Evolutionary conservation across 495 filamentous ascomycete genomes (phyloP).

Genomic region (Aspergillus heteromorphus): DNA sequence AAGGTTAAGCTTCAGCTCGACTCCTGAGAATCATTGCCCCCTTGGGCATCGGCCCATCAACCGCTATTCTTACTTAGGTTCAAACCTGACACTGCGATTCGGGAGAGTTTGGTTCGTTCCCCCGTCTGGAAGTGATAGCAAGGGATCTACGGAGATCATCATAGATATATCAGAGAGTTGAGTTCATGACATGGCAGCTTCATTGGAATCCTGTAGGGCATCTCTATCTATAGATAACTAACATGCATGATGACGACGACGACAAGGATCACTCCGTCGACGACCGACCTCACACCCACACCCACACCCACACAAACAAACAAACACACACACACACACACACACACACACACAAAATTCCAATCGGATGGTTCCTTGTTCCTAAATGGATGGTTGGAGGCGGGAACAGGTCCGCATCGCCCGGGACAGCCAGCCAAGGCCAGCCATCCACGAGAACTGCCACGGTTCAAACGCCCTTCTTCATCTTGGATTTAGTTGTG

Average conservation of each 20-base stretch:
- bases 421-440: constrained; percentile 32
- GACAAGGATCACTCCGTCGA: no score
- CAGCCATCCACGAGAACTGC: constrained; percentile 40
- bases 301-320: no score
- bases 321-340: no score
- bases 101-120: no score
- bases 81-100: not conserved
- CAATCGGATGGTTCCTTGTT: constrained; percentile 45
- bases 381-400: constrained; percentile 44
- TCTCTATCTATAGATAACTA: no score
- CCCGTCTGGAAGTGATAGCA: no score
- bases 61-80: not conserved
- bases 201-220: no score
- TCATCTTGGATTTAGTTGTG: constrained; percentile 56
- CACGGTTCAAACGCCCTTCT: constrained; percentile 40
- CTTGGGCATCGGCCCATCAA: not conserved
- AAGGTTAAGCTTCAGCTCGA: not conserved
- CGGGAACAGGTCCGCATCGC: constrained; percentile 49
- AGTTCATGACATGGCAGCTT: no score
- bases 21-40: constrained; percentile 16
- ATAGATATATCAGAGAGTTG: no score
- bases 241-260: no score
- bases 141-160: no score
- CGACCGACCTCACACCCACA: no score
- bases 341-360: constrained; percentile 39